Evolutionary conservation across 2,329 filamentous ascomycete genomes (phyloP).

Genomic region (Xylaria polymorpha): DNA sequence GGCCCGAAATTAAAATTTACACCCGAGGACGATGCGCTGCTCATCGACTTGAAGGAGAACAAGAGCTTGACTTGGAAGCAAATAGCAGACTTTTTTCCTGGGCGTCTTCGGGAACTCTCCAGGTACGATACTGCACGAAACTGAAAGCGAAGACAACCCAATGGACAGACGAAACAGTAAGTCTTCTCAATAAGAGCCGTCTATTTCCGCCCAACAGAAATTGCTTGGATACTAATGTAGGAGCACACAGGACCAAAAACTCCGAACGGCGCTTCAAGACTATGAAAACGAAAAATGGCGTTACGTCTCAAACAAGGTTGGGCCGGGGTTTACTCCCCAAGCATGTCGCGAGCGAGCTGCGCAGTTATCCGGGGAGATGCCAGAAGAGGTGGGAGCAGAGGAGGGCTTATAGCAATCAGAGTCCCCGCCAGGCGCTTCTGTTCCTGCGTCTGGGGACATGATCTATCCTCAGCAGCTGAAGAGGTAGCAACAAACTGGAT

Average conservation of each 20-base stretch:
- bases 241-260: conserved; percentile 74
- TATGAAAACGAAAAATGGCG: conserved; percentile 95
- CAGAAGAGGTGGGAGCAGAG: conserved; percentile 47
- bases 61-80: conserved; percentile 97
- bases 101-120: conserved; percentile 86
- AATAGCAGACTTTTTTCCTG: conserved; percentile 95
- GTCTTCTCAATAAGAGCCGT: conserved; percentile 47
- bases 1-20: conserved; percentile 96
- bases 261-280: conserved; percentile 80
- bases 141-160: conserved; percentile 92
- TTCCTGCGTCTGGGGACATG: conserved; percentile 61
- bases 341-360: conserved; percentile 85
- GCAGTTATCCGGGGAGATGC: conserved; percentile 64
- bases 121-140: conserved; percentile 95
- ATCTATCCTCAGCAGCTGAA: conserved; percentile 57
- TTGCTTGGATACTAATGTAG: conserved; percentile 32
- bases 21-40: conserved; percentile 85
- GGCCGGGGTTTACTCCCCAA: conserved; percentile 86
- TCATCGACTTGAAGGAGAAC: conserved; percentile 93
- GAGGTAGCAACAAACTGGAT: conserved; percentile 46
- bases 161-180: conserved; percentile 94
- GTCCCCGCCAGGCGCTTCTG: conserved; percentile 62
- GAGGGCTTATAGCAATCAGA: conserved; percentile 66
- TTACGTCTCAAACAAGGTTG: conserved; percentile 90
- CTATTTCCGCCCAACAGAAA: not conserved